phyloP scores from a whole-genome alignment of 2,329 filamentous ascomycete genomes.

The Sporothrix phasma region DNA sequence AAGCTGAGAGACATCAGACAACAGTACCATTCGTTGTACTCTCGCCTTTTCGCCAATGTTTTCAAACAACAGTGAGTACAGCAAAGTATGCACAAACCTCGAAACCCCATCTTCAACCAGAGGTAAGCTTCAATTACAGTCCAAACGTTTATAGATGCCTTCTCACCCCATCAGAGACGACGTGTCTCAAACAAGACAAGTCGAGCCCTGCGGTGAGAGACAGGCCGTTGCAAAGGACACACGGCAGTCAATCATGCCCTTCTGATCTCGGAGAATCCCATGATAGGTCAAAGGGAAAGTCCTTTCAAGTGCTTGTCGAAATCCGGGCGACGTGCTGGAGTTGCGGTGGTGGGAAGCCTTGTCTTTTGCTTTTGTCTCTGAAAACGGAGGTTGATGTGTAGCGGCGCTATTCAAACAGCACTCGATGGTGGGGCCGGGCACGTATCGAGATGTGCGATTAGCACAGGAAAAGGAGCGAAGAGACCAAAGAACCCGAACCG shows the following conservation, averaged over 20 bases:
- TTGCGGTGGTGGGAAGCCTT: not conserved
- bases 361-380: not conserved
- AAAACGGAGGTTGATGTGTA: not conserved
- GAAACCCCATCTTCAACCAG: too few relatives aligned
- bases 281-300: not conserved
- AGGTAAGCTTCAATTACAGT: too few relatives aligned
- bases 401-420: not conserved
- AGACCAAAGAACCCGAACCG: not conserved
- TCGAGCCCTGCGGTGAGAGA: not conserved
- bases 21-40: too few relatives aligned
- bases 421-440: not conserved
- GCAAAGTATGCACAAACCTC: too few relatives aligned
- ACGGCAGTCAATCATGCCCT: constrained; percentile 1
- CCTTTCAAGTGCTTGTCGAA: too few relatives aligned
- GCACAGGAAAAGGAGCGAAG: not conserved
- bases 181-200: not conserved
- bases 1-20: too few relatives aligned
- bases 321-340: not conserved
- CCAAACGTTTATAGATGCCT: not conserved
- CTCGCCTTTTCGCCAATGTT: too few relatives aligned
- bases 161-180: not conserved
- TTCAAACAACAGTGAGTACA: too few relatives aligned
- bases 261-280: not conserved
- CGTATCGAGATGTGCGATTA: not conserved
- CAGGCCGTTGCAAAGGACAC: not conserved